Evolutionary conservation across 2,329 filamentous ascomycete genomes (phyloP).

Genomic region (Microsporum audouinii): DNA sequence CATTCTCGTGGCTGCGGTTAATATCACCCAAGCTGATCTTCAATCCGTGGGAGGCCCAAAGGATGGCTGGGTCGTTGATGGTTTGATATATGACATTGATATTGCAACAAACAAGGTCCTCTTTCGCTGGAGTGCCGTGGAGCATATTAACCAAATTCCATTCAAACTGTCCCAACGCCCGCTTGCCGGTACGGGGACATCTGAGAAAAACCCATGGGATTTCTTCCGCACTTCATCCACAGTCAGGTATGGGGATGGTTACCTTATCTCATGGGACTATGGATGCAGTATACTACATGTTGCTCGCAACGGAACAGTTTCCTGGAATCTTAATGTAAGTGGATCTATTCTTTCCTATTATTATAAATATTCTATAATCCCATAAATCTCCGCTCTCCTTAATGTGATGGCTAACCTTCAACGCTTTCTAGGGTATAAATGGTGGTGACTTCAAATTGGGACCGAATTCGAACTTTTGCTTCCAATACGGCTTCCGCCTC

Average conservation of each 20-base stretch:
- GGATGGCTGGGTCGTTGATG: conserved; percentile 32
- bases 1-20: conserved; percentile 34
- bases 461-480: conserved; percentile 10
- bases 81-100: conserved; percentile 38
- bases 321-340: conserved; percentile 11
- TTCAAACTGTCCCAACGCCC: background rate
- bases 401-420: background rate
- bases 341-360: too few species aligned
- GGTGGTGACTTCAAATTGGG: conserved; percentile 13
- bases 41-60: conserved; percentile 25
- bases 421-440: conserved; percentile 8
- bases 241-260: conserved; percentile 9
- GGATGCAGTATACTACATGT: conserved; percentile 6
- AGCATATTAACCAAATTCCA: conserved; percentile 27
- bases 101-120: conserved; percentile 34
- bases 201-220: conserved; percentile 9
- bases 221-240: conserved; percentile 12
- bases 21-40: conserved; percentile 30
- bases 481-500: conserved; percentile 9
- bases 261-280: conserved; percentile 10
- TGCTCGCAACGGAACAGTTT: conserved; percentile 4
- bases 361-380: background rate
- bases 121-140: conserved; percentile 39
- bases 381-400: too few species aligned
- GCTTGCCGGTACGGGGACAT: background rate